Base-by-base conservation (phyloP, 2,329 filamentous ascomycete species). In the Claviceps sp. region DNA sequence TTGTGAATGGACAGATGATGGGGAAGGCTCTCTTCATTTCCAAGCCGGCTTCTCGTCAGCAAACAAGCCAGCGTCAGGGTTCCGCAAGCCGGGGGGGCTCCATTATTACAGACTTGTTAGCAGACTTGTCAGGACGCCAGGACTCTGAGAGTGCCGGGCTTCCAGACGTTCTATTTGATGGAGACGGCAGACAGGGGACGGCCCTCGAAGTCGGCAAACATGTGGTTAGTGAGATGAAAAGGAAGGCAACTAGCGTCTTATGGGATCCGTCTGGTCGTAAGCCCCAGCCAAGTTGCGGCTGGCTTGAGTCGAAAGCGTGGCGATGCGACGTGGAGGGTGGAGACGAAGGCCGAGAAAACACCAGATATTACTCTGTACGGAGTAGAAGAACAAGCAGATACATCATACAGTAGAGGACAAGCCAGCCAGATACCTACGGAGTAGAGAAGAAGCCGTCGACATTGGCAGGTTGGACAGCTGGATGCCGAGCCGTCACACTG, bases 81-180 rank as follows among this genome's bases (percentile, higher is more conserved):
- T 45, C 20, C 37, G 37, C 13, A 16, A 16, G 23, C 29, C 43
- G 23, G 23, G 16, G 16, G 43, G 23, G 39, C 14, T 45, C 23
- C 22, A 17, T 11, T 34, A 16, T n/a, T n/a, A n/a, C 8, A 26
- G 13, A 45, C 43, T 29, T 45, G 13, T 22, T 14, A 29, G 39
- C 8, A 26, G 13, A 45, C 43, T 29, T 45, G 13, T 22, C 7
- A 29, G 39, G 39, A 17, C 16, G 16, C 39, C n/a, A n/a, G 39
- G n/a, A 36, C 22, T 16, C 45, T 14, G 22, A 36, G 20, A 38
- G 11, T 47, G 34, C 36, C 17, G 46, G 23, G 22, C 47, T 49
- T 49, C 47, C 38, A 49, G 23, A 42, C 38, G 22, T 49, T 49
- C 47, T 36, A 22, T 26, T 48, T 26, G 46, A 48, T 48, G 46